Base-by-base conservation (phyloP, 169 alveolate species). In the Eimeria tenella region DNA sequence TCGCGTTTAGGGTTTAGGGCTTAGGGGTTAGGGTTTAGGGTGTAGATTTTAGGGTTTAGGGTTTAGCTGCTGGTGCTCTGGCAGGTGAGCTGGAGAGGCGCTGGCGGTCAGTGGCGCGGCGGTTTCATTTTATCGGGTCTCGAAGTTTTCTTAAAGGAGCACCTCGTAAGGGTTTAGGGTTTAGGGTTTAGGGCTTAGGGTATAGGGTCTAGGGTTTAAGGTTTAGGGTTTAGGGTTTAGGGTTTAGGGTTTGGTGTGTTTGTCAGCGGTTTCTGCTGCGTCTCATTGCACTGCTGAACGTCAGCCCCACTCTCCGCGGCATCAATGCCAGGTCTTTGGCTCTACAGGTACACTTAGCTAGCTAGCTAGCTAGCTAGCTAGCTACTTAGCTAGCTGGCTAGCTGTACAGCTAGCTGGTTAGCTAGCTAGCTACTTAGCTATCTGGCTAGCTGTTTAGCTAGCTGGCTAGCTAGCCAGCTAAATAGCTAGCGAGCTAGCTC, bases 261-360 rank as follows among this genome's bases (percentile, higher is more conserved):
- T 71, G 56, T 25, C 92, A 84, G 92, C 77, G 92, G 23, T 84
- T 94, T 56, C 79, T 95, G 56, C 77, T 95, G 31, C 90, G 97
- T n/a, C 91, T 96, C 21, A 96, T 96, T 90, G 97, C 97, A 3
- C 83, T 96, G 84, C 88, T 96, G 50, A 96, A 96, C 56, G 74
- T 96, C 74, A 94, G 96, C 19, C 97, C 97, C 25, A 96, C 97
- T 5, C 92, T 93, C 53, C 93, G 97, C 63, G 97, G 97, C 15
- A 74, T 96, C 50, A 96, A 96, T 58, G 96, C 96, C 6, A 96
- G 97, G 13, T 81, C 96, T 13, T 81, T 96, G 25, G 97, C 97
- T 5, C 89, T 96, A 88, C 97, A 95, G 95, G 74, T 25, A 19
- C 17, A 50, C 53, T 8, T 71, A 17, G 4, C 19, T 50, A 31